These are phyloP conservation scores for Apiospora saccharicola DNA, from an alignment of 2,329 filamentous ascomycete genomes.

Conservation along the genomic window DNA sequence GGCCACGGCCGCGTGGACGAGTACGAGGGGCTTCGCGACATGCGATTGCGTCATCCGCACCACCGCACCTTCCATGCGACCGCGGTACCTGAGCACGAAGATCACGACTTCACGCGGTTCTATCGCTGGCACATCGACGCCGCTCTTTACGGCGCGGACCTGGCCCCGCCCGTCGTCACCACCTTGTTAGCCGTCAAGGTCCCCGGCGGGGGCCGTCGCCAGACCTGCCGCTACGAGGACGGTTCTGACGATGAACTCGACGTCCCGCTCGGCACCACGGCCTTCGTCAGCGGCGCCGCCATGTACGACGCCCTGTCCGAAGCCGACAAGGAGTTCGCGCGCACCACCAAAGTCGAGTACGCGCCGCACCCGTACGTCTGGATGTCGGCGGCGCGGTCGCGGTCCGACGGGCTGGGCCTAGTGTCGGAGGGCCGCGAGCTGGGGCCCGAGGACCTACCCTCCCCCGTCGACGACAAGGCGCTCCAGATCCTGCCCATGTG, in stretches of 20 bases:
- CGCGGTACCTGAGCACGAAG: constrained; percentile 61
- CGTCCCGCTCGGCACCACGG: constrained; percentile 78
- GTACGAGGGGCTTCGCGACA: constrained; percentile 75
- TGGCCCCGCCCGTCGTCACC: constrained; percentile 78
- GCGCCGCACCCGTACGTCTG: constrained; percentile 83
- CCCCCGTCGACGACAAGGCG: constrained; percentile 66
- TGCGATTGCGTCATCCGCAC: constrained; percentile 76
- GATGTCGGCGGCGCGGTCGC: constrained; percentile 75
- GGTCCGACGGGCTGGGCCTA: constrained; percentile 74
- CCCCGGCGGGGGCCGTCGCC: constrained; percentile 69
- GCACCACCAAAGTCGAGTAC: constrained; percentile 74
- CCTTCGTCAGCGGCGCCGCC: constrained; percentile 74
- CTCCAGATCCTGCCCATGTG: constrained; percentile 78
- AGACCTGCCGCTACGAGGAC: constrained; percentile 78
- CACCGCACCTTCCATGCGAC: constrained; percentile 79
- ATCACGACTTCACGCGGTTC: constrained; percentile 62
- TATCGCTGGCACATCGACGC: constrained; percentile 86
- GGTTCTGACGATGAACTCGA: constrained; percentile 69
- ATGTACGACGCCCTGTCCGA: constrained; percentile 74
- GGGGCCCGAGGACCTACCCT: constrained; percentile 63
- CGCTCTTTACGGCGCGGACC: constrained; percentile 67
- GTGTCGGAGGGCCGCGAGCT: constrained; percentile 72
- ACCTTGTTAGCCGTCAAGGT: constrained; percentile 78
- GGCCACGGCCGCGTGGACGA: constrained; percentile 74
- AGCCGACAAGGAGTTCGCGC: constrained; percentile 72